Base-by-base conservation (phyloP, 768 basidiomycete species). In the Mycena galericulata region DNA sequence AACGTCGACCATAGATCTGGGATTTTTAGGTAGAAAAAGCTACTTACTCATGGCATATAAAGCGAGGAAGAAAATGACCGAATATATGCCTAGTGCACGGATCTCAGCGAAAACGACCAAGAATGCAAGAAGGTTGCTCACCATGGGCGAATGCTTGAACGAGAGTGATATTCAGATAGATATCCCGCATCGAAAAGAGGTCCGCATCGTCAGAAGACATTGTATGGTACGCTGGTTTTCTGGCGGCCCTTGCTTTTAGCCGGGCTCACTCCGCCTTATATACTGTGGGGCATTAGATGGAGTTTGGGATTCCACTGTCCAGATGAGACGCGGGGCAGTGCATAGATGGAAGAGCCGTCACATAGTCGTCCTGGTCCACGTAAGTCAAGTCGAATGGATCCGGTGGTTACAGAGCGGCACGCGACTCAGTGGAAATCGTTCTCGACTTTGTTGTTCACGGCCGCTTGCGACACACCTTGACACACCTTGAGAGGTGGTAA, bases 31-130 rank as follows among this genome's bases (percentile, higher is more conserved):
- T n/a, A n/a, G 20, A 47, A 2, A 40, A 46, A 49, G 18, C 2
- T 32, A 24, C 62, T 40, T n/a, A 69, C 68, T 27, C 68, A 69
- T 69, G n/a, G 56, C 68, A 26, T 69, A 69, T 27, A 69, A 32
- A 5, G 68, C 57, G 50, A 69, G 49, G 57, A 65, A 65, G 51
- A 69, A 69, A 14, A 69, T 34, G 36, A 65, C 68, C 32, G 30
- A 59, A 57, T 69, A 69, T 14, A 65, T 27, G 2, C 67, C 67
- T 68, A 24, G 36, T 27, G 26, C 11, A 11, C 7, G 18, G 15
- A 27, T 15, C 29, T 49, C 24, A 29, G 24, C 29, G 14, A 29
- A 10, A 22, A 27, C 17, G 15, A 15, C 5, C 15, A 17, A 29
- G 24, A 6, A 49, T 15, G 26, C 27, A 27, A n/a, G n/a, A n/a